Conservation (phyloP, 192 early-diverging fungal genomes). For the Podila epicladia region DNA sequence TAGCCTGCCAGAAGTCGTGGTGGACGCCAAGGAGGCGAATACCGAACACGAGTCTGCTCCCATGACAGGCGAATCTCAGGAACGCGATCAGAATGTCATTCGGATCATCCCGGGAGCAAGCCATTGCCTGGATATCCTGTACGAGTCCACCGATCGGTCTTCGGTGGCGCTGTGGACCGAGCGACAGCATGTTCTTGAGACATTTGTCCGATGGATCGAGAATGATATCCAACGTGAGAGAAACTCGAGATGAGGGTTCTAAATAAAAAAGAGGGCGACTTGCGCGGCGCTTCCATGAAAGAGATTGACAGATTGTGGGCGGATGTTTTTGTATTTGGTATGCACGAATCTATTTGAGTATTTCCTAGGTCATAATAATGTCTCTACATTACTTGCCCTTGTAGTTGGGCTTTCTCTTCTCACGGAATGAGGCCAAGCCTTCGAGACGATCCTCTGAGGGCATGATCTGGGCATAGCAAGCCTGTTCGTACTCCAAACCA, state of each 20-base stretch:
- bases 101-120: conserved; percentile 37
- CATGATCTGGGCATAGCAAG: conserved; percentile 95
- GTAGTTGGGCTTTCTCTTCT: conserved; percentile 87
- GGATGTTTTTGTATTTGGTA: too few relatives aligned
- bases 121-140: conserved; percentile 45
- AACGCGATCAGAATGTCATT: conserved; percentile 12
- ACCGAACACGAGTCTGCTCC: neutral
- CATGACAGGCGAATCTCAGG: neutral
- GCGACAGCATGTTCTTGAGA: conserved; percentile 28
- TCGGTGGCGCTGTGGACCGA: conserved; percentile 24
- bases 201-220: conserved; percentile 48
- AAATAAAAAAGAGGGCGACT: neutral
- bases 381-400: conserved; percentile 66
- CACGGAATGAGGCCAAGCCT: conserved; percentile 79
- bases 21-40: neutral
- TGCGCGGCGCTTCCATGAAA: too few relatives aligned
- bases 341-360: too few relatives aligned
- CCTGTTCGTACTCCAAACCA: conserved; percentile 92
- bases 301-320: too few relatives aligned
- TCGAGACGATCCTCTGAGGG: conserved; percentile 95
- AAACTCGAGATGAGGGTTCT: neutral
- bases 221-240: conserved; percentile 11
- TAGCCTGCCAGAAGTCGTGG: neutral
- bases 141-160: conserved; percentile 26
- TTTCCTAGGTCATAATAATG: neutral